These are phyloP conservation scores for Pseudonitzschia delicatissima DNA, from an alignment of 108 stramenopile genomes.

Conservation along the genomic window DNA sequence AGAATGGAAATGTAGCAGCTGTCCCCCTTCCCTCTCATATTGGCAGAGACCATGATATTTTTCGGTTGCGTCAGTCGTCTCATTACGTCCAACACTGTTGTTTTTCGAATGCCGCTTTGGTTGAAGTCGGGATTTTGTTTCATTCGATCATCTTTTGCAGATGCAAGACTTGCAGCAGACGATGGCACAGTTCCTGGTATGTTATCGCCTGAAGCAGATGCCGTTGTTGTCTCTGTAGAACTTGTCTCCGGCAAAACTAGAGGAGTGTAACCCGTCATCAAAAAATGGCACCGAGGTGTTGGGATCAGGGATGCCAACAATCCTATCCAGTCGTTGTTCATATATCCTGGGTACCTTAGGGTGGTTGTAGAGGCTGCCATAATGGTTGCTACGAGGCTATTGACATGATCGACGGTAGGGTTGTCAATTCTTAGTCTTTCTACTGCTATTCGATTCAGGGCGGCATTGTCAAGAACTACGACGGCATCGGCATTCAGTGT, in stretches of 20 bases:
- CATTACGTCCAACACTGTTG: conserved; percentile 99
- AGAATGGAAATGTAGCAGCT: conserved; percentile 98
- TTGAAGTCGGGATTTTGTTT: conserved; percentile 9
- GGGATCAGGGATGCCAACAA: conserved; percentile 95
- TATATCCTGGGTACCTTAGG: conserved; percentile 97
- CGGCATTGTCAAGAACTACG: conserved; percentile 95
- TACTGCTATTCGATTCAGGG: conserved; percentile 93
- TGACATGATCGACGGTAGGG: conserved; percentile 96
- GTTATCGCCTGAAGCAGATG: background rate
- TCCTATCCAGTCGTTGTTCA: conserved; percentile 99
- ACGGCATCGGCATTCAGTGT: conserved; percentile 98
- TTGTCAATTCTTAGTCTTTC: conserved; percentile 90
- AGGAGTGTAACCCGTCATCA: conserved; percentile 99
- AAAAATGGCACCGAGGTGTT: conserved; percentile 98
- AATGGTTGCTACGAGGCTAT: conserved; percentile 95
- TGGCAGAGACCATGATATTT: conserved; percentile 98
- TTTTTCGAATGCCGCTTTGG: conserved; percentile 84
- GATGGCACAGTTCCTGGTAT: conserved; percentile 14
- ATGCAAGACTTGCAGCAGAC: conserved; percentile 1
- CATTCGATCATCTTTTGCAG: conserved; percentile 3
- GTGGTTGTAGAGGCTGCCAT: conserved; percentile 99
- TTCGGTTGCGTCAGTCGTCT: conserved; percentile 96
- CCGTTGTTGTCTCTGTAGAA: background rate
- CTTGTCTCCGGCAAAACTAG: conserved; percentile 37
- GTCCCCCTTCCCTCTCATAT: conserved; percentile 72